Base-by-base conservation (phyloP, 2,329 filamentous ascomycete genomes). In the Chrysoporthe deuterocubensis region DNA sequence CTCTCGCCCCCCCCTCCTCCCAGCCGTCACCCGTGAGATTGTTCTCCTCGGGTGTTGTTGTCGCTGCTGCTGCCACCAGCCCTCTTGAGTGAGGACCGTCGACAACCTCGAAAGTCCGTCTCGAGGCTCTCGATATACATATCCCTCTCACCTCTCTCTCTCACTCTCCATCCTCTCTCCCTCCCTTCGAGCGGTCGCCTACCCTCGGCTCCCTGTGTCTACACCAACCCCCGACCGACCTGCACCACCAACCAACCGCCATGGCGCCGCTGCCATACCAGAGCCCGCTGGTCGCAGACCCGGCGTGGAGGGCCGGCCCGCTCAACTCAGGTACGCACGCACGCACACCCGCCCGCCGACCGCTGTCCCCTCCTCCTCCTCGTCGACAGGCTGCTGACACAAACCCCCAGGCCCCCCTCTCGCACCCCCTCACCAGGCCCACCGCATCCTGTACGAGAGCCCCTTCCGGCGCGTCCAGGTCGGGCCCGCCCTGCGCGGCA, bases 241-340 rank as follows among this genome's bases (percentile, higher is more conserved):
- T 9, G 26, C 21, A 32, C n/a, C 46, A 13, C 8, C n/a, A 50
- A 42, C 21, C 56, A 40, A 18, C 18, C 58, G 48, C 43, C 59
- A 61, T 61, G 59, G 59, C 43, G 34, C 59, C 59, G 9, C 26
- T 61, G 43, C 26, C 26, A n/a, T 18, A 48, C 43, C 59, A 61
- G 42, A 61, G 59, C 21, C 59, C 59, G 4, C 26, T 61, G 26
- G 59, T 44, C 14, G 14, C 14, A 48, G 59, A 61, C 43, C 59
- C 59, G 2, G 26, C 59, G n/a, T 61, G 59, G 59, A 61, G 59
- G 16, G 16, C 42, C n/a, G 16, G 42, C 26, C 26, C 59, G 11
- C 14, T 46, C 16, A 46, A 46, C 4, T 61, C 59, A 61, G 42
- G 59, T 37, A 34, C 32, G 59, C 50, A 16, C 50, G 26, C 26